Evolutionary conservation across 768 basidiomycete species (phyloP).

Genomic region (Russula olivacea): DNA sequence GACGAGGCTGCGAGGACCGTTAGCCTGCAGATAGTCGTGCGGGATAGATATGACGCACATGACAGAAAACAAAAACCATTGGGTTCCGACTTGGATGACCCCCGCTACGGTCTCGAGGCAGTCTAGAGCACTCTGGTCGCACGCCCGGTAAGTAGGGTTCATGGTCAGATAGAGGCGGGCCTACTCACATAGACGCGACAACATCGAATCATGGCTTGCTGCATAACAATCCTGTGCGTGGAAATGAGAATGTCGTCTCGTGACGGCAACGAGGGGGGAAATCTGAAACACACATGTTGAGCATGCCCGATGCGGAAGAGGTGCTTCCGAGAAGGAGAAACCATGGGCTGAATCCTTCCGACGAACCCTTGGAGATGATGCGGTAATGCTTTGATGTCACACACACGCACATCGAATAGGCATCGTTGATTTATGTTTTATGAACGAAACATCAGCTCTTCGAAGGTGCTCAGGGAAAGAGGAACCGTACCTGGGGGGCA

Average conservation of each 20-base stretch:
- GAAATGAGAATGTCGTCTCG: constrained; percentile 10
- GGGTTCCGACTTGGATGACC: constrained; percentile 70
- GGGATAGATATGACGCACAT: constrained; percentile 53
- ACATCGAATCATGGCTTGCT: constrained; percentile 77
- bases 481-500: constrained; percentile 22
- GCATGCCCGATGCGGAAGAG: constrained; percentile 71
- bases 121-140: constrained; percentile 50
- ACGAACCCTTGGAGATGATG: constrained; percentile 71
- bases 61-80: constrained; percentile 79
- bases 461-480: background rate
- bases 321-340: constrained; percentile 87
- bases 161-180: background rate
- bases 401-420: background rate
- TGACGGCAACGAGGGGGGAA: constrained; percentile 14
- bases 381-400: constrained; percentile 56
- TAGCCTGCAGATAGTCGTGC: background rate
- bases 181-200: constrained; percentile 67
- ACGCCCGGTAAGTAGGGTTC: constrained; percentile 3
- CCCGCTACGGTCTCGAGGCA: constrained; percentile 82
- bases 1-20: constrained; percentile 52
- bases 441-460: background rate
- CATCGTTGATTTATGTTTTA: background rate
- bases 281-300: constrained; percentile 61
- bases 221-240: constrained; percentile 63
- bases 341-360: constrained; percentile 88